A percentile compares a stretch with the other conserved stretches of the same genome.
Conservation (phyloP, 2,329 filamentous ascomycete species). For the Fragosphaeria purpurea region DNA sequence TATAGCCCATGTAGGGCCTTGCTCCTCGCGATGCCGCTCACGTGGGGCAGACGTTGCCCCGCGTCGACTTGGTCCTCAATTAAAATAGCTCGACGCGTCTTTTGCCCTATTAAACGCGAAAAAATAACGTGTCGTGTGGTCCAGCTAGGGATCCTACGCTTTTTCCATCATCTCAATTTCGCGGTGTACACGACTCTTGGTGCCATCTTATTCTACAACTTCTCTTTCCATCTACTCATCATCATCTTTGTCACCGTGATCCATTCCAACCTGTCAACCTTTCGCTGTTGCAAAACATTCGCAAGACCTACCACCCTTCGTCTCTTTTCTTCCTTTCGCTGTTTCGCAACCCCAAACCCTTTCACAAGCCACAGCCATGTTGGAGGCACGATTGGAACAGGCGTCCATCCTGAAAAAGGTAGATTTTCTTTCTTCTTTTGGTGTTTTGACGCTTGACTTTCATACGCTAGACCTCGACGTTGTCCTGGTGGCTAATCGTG, state of each 20-base stretch:
- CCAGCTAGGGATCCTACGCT: not conserved
- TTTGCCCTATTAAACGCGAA: conserved; percentile 10
- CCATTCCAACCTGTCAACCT: no score
- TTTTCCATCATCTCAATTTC: not conserved
- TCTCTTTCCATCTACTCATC: no score
- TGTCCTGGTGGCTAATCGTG: not conserved
- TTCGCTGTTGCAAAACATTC: no score
- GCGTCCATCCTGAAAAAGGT: conserved; percentile 93
- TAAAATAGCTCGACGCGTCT: conserved; percentile 14
- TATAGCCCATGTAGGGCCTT: not conserved
- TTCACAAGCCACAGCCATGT: conserved; percentile 46
- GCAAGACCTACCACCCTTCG: no score
- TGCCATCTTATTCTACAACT: no score
- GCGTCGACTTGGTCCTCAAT: conserved; percentile 12
- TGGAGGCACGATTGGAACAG: conserved; percentile 96
- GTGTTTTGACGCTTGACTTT: not conserved
- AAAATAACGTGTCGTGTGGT: conserved; percentile 11
- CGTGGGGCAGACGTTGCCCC: conserved; percentile 10
- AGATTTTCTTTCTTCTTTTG: conserved; percentile 16
- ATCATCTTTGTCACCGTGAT: no score
- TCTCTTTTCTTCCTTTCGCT: not conserved
- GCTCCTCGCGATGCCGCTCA: not conserved
- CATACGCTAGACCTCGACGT: no score
- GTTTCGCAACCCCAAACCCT: not conserved
- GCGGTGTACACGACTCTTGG: no score